phyloP scores from a whole-genome alignment of 345 rosid species.

The Arabidopsis suecica region DNA sequence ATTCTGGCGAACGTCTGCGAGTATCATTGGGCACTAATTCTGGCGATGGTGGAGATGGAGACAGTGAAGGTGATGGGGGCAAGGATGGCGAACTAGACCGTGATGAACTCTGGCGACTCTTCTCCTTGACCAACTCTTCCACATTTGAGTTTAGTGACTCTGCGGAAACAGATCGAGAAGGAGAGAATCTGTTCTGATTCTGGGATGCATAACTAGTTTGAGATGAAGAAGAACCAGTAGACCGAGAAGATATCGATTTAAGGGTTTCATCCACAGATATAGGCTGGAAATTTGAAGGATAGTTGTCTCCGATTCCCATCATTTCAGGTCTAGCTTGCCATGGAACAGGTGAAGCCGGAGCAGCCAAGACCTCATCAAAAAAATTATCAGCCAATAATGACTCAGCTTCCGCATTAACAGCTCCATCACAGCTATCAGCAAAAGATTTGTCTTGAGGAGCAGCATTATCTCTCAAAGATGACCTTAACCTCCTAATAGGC shows the following conservation, averaged over 20 bases:
- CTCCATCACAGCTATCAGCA: slow-evolving; percentile 33
- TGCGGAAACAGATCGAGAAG: slow-evolving; percentile 50
- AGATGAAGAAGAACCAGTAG: slow-evolving; percentile 54
- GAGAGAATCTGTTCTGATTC: slow-evolving; percentile 51
- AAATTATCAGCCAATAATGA: slow-evolving; percentile 42
- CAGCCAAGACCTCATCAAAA: slow-evolving; percentile 44
- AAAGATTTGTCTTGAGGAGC: slow-evolving; percentile 37
- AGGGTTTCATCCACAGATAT: slow-evolving; percentile 64
- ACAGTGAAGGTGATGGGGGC: slow-evolving; percentile 34
- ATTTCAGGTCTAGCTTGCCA: slow-evolving; percentile 55
- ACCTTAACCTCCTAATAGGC: slow-evolving; percentile 79
- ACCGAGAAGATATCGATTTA: slow-evolving; percentile 55
- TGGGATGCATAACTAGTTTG: slow-evolving; percentile 50
- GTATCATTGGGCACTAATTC: slow-evolving; percentile 21
- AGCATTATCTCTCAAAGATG: slow-evolving; percentile 50
- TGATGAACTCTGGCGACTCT: slow-evolving; percentile 46
- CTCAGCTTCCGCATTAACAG: slow-evolving; percentile 44
- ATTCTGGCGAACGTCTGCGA: slow-evolving; percentile 4
- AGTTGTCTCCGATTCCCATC: slow-evolving; percentile 49
- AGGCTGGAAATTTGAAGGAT: slow-evolving; percentile 57
- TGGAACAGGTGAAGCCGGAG: slow-evolving; percentile 50
- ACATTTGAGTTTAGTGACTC: slow-evolving; percentile 50
- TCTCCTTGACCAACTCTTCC: slow-evolving; percentile 51
- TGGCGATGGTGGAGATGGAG: slow-evolving; percentile 36
- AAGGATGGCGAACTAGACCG: slow-evolving; percentile 44